Evolutionary conservation across 2,329 filamentous ascomycete genomes (phyloP), one percentile per base, ranked within the genome.

Genomic region (Alternaria dauci): DNA sequence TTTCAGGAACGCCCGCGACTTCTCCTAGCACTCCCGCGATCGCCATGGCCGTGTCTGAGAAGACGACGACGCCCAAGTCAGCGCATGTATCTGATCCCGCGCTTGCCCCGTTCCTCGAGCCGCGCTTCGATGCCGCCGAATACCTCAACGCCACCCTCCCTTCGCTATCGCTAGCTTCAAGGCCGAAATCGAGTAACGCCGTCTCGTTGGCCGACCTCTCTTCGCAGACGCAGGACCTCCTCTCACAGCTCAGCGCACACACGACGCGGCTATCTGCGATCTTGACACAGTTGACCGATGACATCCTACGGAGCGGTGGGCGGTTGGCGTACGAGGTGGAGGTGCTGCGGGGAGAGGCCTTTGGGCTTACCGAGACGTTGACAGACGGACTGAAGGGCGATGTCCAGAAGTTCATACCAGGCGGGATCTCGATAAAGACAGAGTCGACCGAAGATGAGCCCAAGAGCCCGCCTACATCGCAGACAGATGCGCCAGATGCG

Each of bases 291-390:
- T 83, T 98, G 61, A 97, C 95, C 11, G 94, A 99, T 78, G 95
- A 98, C 69, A 98, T 99, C 65, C 80, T 99, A 63, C 88, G 95
- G 58, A 94, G 92, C 72, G 92, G 94, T 26, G 93, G 92, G 66
- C 87, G 94, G 4, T 82, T 99, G 58, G 93, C 94, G 20, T 99
- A 99, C 74, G 92, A 98, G 79, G 94, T 98, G 20, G 94, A 98
- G 79, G 86, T 98, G 18, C 80, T 98, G 50, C 88, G 93, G n/a
- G 94, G 94, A 64, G 94, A 97, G 79, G 91, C 93, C 2, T 81
- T 93, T 47, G 86, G 91, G n/a, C 82, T 97, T 36, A 88, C 89
- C 1, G 94, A 97, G 74, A 86, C 90, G 2, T 81, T 98, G 69
- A 87, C 88, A 5, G 91, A 94, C 66, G 87, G 85, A 0, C 79